Percentiles rank a stretch among this genome's conserved stretches.
These are phyloP conservation scores for Phaffomyces opuntiae DNA, from an alignment of 805 yeast species.

Conservation along the genomic window DNA sequence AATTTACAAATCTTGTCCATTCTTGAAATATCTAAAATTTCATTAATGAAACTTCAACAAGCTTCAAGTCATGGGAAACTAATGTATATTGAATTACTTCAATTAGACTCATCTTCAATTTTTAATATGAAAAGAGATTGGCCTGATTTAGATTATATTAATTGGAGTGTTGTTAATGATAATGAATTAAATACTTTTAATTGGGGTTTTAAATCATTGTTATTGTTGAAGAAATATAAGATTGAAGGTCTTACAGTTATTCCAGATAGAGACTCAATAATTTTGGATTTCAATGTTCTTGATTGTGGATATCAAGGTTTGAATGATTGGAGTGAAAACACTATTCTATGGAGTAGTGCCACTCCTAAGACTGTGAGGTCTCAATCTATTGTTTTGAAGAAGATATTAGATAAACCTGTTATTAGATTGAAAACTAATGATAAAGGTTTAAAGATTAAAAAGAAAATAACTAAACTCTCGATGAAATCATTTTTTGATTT, in stretches of 20 bases:
- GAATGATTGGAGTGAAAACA: constrained; percentile 2
- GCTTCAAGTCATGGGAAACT: constrained; percentile 10
- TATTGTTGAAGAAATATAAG: constrained; percentile 6
- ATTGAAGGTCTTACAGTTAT: constrained; percentile 4
- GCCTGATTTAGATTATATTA: constrained; percentile 10
- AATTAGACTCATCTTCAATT: neutral
- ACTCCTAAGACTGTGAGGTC: constrained; percentile 1
- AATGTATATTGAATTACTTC: constrained; percentile 15
- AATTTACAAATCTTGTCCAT: constrained; percentile 17
- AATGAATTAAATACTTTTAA: constrained; percentile 6
- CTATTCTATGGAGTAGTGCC: constrained; percentile 9
- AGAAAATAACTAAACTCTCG: constrained; percentile 3
- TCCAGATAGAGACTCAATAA: neutral
- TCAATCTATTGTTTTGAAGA: constrained; percentile 14
- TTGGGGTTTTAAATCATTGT: constrained; percentile 17
- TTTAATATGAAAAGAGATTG: constrained; percentile 13
- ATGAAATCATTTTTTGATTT: constrained; percentile 19
- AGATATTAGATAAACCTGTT: neutral
- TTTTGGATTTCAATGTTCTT: constrained; percentile 17
- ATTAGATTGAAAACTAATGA: neutral
- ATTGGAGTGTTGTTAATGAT: constrained; percentile 14
- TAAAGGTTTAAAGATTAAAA: constrained; percentile 4
- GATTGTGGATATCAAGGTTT: constrained; percentile 6
- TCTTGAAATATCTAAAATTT: constrained; percentile 12
- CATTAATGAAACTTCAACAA: constrained; percentile 15